phyloP scores from a whole-genome alignment of 1,139 yeast genomes.

The Nakaseomyces delphensis region DNA sequence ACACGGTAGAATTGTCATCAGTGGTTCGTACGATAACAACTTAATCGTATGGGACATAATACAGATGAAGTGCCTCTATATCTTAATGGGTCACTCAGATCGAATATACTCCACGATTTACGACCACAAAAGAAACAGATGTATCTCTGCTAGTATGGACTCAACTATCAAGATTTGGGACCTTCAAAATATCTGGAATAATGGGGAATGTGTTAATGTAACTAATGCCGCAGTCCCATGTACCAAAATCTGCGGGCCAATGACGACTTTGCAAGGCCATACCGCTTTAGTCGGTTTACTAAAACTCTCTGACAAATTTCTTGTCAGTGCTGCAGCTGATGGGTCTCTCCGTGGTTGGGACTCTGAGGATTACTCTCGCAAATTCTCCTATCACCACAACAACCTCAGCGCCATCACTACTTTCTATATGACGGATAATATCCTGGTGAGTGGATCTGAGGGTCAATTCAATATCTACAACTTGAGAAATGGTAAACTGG shows the following conservation, averaged over 20 bases:
- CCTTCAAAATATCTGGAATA: slow-evolving; percentile 37
- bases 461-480: slow-evolving; percentile 79
- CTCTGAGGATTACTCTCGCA: slow-evolving; percentile 63
- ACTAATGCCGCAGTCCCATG: slow-evolving; percentile 23
- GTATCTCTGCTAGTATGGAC: slow-evolving; percentile 92
- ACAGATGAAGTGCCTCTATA: slow-evolving; percentile 63
- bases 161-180: slow-evolving; percentile 87
- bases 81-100: slow-evolving; percentile 75
- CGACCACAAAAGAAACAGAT: slow-evolving; percentile 64
- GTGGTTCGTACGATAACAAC: slow-evolving; percentile 87
- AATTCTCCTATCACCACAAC: slow-evolving; percentile 68
- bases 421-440: slow-evolving; percentile 78
- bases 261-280: slow-evolving; percentile 54
- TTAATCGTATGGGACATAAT: slow-evolving; percentile 89
- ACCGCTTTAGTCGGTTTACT: slow-evolving; percentile 82
- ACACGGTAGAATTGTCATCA: slow-evolving; percentile 70
- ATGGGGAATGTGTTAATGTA: slow-evolving; percentile 25
- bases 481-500: slow-evolving; percentile 63
- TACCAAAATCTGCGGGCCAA: slow-evolving; percentile 26
- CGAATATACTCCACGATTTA: slow-evolving; percentile 81
- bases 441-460: slow-evolving; percentile 85
- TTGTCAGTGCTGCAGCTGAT: slow-evolving; percentile 97
- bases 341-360: slow-evolving; percentile 89
- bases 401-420: slow-evolving; percentile 89
- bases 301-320: slow-evolving; percentile 62